phyloP scores from a whole-genome alignment of 2,329 filamentous ascomycete genomes.

The Bipolaris oryzae region DNA sequence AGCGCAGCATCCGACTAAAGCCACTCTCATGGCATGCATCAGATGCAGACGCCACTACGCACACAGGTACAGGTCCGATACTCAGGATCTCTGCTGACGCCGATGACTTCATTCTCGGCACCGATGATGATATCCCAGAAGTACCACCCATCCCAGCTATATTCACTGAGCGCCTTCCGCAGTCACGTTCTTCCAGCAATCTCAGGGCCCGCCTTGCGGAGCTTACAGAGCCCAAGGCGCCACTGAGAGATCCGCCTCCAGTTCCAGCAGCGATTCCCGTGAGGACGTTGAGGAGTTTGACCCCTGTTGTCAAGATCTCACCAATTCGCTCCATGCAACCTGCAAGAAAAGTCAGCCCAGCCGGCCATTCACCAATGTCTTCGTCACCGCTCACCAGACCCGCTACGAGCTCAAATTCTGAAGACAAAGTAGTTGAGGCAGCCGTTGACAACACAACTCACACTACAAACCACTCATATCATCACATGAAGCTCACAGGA shows the following conservation, averaged over 20 bases:
- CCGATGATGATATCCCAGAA: conserved; percentile 8
- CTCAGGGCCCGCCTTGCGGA: conserved; percentile 18
- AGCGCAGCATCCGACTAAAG: conserved; percentile 23
- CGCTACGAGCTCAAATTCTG: background rate
- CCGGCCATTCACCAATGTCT: background rate
- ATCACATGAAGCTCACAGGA: background rate
- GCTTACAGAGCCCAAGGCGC: conserved; percentile 16
- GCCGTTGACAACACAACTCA: background rate
- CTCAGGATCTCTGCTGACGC: conserved; percentile 35
- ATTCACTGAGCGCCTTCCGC: background rate
- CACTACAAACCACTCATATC: background rate
- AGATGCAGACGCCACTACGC: conserved; percentile 5
- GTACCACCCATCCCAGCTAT: conserved; percentile 14
- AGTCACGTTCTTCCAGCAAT: conserved; percentile 14
- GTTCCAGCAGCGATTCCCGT: conserved; percentile 12
- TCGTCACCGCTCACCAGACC: background rate
- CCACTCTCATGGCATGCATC: conserved; percentile 27
- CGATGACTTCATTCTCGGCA: conserved; percentile 31
- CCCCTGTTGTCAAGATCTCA: conserved; percentile 12
- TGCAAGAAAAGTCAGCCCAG: conserved; percentile 19
- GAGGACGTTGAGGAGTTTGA: background rate
- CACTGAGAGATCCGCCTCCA: conserved; percentile 9
- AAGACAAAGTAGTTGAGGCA: background rate
- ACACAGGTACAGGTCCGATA: conserved; percentile 22
- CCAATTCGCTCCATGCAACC: conserved; percentile 35